Percentiles rank a stretch among this genome's conserved stretches.
phyloP scores from a whole-genome alignment of 2,329 filamentous ascomycete genomes.

The Aureobasidium sp. region DNA sequence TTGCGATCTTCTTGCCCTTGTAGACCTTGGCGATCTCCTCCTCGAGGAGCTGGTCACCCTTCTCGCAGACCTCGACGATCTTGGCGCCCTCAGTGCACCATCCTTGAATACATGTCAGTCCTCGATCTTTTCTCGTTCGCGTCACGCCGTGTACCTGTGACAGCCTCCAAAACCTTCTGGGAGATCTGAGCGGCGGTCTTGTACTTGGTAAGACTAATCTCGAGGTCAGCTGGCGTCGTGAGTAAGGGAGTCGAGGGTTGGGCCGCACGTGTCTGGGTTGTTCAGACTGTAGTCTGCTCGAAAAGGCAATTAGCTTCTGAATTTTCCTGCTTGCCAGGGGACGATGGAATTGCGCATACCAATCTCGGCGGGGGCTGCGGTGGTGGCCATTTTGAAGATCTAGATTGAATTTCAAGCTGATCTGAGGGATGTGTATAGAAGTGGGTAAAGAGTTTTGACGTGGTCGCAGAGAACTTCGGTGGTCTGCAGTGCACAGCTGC shows the following conservation, averaged over 20 bases:
- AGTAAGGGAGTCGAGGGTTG: neutral
- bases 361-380: constrained; percentile 20
- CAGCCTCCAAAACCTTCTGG: constrained; percentile 86
- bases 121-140: neutral
- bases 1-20: constrained; percentile 93
- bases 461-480: constrained; percentile 13
- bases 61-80: constrained; percentile 88
- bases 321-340: neutral
- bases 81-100: constrained; percentile 78
- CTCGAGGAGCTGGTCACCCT: constrained; percentile 89
- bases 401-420: constrained; percentile 8
- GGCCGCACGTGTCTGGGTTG: constrained; percentile 31
- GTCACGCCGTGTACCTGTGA: constrained; percentile 47
- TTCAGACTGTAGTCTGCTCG: constrained; percentile 31
- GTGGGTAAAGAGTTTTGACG: constrained; percentile 12
- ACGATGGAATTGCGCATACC: constrained; percentile 18
- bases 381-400: constrained; percentile 21
- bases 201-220: constrained; percentile 98
- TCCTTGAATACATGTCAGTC: constrained; percentile 36
- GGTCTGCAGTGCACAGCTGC: constrained; percentile 8
- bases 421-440: neutral
- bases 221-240: constrained; percentile 73
- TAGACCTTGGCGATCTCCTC: constrained; percentile 94
- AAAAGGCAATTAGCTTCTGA: constrained; percentile 15
- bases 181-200: constrained; percentile 94